phyloP scores from a whole-genome alignment of 352 stramenopile genomes.

The Phytophthora niederhauseri region DNA sequence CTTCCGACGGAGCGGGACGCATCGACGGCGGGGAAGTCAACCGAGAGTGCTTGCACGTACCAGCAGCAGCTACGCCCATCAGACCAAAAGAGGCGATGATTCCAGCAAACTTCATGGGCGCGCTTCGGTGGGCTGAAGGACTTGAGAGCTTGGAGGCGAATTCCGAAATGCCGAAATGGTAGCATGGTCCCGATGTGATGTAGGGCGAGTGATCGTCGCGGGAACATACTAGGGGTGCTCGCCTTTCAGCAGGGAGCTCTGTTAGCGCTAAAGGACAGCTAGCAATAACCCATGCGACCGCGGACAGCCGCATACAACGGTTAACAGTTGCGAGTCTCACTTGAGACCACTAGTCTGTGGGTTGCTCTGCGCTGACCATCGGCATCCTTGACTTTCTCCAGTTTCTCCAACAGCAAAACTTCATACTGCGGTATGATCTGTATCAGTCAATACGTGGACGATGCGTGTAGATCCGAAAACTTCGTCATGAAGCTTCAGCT shows the following conservation, averaged over 20 bases:
- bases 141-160: constrained; percentile 16
- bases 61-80: constrained; percentile 20
- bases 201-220: no score
- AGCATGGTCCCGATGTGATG: neutral
- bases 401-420: no score
- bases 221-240: neutral
- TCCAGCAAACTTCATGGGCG: constrained; percentile 24
- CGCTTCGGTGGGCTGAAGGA: neutral
- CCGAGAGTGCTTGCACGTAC: constrained; percentile 10
- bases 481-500: no score
- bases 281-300: neutral
- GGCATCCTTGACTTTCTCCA: no score
- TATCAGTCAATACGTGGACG: no score
- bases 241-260: neutral
- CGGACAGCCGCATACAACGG: constrained; percentile 8
- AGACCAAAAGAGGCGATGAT: constrained; percentile 22
- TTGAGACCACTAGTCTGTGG: constrained; percentile 25
- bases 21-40: constrained; percentile 12
- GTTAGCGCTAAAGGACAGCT: neutral
- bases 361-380: neutral
- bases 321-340: neutral
- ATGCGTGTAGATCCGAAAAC: no score
- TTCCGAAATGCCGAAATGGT: constrained; percentile 31
- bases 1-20: neutral
- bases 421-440: no score